Evolutionary conservation across 495 filamentous ascomycete genomes (phyloP), one percentile per base, ranked within the genome.

Genomic region (Annulohypoxylon moriforme): DNA sequence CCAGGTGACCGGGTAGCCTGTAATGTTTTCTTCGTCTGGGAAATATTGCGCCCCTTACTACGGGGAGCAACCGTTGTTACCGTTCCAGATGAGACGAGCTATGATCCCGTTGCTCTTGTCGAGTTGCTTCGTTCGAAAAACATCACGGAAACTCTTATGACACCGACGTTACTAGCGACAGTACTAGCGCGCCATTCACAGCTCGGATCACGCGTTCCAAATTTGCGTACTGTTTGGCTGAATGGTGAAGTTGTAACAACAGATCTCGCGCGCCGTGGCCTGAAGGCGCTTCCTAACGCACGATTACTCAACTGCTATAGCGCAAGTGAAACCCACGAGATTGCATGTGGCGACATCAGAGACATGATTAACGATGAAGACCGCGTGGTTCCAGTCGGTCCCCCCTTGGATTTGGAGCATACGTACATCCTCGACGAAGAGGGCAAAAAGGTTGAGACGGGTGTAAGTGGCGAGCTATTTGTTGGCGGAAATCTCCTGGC

Each of bases 11-110:
- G 90, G 1, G 89, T 91, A 10, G 90, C 90, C 18, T 92, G 89
- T 73, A 92, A 92, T 84, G 90, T 91, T 20, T 92, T 91, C 72
- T 92, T 92, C 75, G 80, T 92, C 56, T 92, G 90, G 90, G 90
- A 92, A 67, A 91, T 91, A n/a, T 63, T 92, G 27, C 86, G 90
- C 10, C 90, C 90, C 10, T 80, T 92, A n/a, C 67, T 92, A 50
- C 84, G 90, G 22, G 90, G 90, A 73, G 90, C 89, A 2, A 91
- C 90, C 1, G 89, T 90, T 3, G 84, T 92, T 5, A 81, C 84
- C 0, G 88, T 92, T 11, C 88, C 89, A 0, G 90, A 92, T 55
- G 88, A 91, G 71, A 85, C 81, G 7, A 91, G 89, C 71, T 92
- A 91, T 68, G 90, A 92, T 62, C 90, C 90, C 2, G 84, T 84